phyloP scores from a whole-genome alignment of 2,329 filamentous ascomycete species.

The Arachnomyces sp. region DNA sequence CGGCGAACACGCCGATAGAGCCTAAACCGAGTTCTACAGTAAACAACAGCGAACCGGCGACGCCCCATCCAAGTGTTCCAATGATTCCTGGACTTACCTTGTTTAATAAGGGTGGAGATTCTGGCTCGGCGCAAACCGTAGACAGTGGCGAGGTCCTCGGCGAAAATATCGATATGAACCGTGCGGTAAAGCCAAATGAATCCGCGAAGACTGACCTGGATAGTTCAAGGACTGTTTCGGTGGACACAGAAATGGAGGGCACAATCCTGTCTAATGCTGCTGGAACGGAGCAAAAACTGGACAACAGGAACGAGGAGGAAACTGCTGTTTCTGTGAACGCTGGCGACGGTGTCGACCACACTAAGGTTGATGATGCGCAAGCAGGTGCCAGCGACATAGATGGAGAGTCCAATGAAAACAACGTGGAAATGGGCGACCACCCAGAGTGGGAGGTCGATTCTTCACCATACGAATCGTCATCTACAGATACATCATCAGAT shows the following conservation, averaged over 20 bases:
- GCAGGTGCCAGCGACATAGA: constrained; percentile 1
- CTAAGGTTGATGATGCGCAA: not conserved
- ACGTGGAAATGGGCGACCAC: constrained; percentile 41
- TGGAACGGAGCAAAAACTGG: not conserved
- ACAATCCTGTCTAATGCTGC: not conserved
- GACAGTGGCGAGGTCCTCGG: too few relatives aligned
- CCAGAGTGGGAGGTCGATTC: constrained; percentile 83
- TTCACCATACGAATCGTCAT: constrained; percentile 62
- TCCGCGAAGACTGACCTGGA: too few relatives aligned
- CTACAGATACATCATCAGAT: constrained; percentile 36
- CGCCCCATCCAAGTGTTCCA: constrained; percentile 14
- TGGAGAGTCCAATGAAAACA: constrained; percentile 12
- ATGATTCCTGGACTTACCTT: constrained; percentile 31
- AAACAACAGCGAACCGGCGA: constrained; percentile 10
- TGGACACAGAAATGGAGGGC: constrained; percentile 1
- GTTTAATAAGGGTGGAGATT: constrained; percentile 11
- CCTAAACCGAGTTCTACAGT: constrained; percentile 6
- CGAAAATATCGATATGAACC: too few relatives aligned
- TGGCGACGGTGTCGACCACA: not conserved
- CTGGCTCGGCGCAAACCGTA: too few relatives aligned
- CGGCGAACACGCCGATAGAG: constrained; percentile 22
- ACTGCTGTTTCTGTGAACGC: too few relatives aligned
- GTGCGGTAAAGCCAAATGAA: too few relatives aligned
- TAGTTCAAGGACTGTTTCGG: not conserved
- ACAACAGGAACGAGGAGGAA: not conserved